Conservation (phyloP, 2,329 filamentous ascomycete species). For the Aspergillus jensenii region DNA sequence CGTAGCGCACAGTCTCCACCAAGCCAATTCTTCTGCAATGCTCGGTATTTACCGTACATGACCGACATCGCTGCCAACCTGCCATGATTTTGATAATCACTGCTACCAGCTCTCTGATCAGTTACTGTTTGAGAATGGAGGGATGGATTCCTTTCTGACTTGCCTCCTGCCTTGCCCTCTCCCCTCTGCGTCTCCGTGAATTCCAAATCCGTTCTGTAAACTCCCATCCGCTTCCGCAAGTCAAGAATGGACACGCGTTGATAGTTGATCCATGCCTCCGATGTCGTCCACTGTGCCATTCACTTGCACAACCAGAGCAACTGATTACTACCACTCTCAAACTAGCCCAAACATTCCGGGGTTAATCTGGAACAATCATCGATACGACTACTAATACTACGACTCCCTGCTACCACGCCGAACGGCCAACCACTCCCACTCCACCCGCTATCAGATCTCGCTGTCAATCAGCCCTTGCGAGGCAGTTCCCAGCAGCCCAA, state of each 20-base stretch:
- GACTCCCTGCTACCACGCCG: slow-evolving; percentile 10
- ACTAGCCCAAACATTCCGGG: neutral
- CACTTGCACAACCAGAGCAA: slow-evolving; percentile 6
- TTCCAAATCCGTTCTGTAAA: neutral
- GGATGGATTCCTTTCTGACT: slow-evolving; percentile 5
- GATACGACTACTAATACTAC: slow-evolving; percentile 11
- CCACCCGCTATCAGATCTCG: slow-evolving; percentile 4
- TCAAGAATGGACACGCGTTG: slow-evolving; percentile 23
- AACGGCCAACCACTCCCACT: neutral
- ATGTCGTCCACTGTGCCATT: slow-evolving; percentile 11
- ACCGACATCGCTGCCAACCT: neutral
- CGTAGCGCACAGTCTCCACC: slow-evolving; percentile 1
- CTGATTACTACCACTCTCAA: neutral
- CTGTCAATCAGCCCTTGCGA: neutral
- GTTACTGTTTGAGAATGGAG: slow-evolving; percentile 9
- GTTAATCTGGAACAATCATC: neutral
- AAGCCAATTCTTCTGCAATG: slow-evolving; percentile 1
- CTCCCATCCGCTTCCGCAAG: neutral
- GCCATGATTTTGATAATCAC: neutral
- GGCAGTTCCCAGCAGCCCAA: neutral
- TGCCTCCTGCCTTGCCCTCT: neutral
- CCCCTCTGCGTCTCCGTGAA: slow-evolving; percentile 1
- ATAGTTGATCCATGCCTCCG: slow-evolving; percentile 22
- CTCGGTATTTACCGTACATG: slow-evolving; percentile 4
- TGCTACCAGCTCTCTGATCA: neutral